A percentile compares a stretch with the other conserved stretches of the same genome.
Conservation (phyloP, 2,329 filamentous ascomycete species). For the Fusarium graminum region DNA sequence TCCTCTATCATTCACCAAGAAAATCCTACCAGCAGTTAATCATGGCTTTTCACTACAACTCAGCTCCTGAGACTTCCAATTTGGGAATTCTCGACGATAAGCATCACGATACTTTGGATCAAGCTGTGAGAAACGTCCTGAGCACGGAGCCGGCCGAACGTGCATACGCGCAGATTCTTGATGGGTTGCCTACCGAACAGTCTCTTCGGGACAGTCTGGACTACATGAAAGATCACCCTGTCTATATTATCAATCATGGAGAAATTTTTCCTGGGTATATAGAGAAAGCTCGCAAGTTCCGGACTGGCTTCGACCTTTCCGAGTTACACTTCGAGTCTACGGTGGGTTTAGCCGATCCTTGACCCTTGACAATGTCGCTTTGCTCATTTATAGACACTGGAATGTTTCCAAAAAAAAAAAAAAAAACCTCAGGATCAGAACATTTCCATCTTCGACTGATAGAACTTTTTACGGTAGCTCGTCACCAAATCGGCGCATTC, state of each 20-base stretch:
- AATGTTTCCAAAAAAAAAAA: background rate
- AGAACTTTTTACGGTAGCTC: slow-evolving; percentile 13
- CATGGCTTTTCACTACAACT: background rate
- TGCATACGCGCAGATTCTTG: slow-evolving; percentile 21
- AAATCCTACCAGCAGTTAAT: too few relatives aligned
- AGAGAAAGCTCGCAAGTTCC: slow-evolving; percentile 15
- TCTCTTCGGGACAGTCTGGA: background rate
- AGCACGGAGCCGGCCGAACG: slow-evolving; percentile 16
- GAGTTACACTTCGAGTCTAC: rapidly evolving
- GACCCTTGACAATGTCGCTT: background rate
- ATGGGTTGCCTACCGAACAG: slow-evolving; percentile 19
- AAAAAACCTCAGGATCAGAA: background rate
- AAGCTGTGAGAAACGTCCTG: slow-evolving; percentile 2
- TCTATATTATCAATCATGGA: rapidly evolving
- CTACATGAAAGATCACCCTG: background rate
- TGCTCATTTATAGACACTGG: background rate
- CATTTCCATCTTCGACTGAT: slow-evolving; percentile 8
- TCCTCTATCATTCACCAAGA: background rate
- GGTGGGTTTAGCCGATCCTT: background rate
- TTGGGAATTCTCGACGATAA: background rate
- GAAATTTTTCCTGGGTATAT: slow-evolving; percentile 14
- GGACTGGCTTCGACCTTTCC: background rate
- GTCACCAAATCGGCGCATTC: slow-evolving; percentile 31
- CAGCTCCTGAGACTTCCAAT: background rate
- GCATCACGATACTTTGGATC: background rate